These are phyloP conservation scores for Geoglossum cookeanum DNA, from an alignment of 2,329 filamentous ascomycete species.

Conservation along the genomic window DNA sequence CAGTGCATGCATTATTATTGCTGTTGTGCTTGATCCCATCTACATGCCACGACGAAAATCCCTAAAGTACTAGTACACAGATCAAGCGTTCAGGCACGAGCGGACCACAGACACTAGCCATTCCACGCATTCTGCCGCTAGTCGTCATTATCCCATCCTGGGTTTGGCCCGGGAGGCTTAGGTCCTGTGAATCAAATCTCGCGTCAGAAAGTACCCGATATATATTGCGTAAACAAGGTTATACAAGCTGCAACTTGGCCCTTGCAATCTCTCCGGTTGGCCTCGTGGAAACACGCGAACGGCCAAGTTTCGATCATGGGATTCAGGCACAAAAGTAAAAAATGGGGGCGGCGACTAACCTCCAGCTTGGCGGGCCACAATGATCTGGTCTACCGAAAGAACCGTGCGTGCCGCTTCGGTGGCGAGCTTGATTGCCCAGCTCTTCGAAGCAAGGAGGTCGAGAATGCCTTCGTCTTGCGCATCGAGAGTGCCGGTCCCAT, in stretches of 20 bases:
- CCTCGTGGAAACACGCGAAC: not conserved
- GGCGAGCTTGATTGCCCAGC: conserved; percentile 92
- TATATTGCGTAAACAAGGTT: not conserved
- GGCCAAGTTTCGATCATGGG: not conserved
- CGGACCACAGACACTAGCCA: no score
- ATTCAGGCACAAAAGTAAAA: not conserved
- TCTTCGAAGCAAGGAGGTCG: conserved; percentile 79
- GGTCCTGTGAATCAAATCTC: conserved; percentile 31
- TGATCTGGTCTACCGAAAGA: conserved; percentile 94
- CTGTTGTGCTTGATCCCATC: not conserved
- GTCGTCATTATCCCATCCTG: conserved; percentile 51
- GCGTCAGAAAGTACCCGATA: not conserved
- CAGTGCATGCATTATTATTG: not conserved
- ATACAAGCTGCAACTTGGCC: not conserved
- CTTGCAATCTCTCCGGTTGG: not conserved
- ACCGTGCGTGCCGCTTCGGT: conserved; percentile 90
- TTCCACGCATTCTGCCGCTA: not conserved
- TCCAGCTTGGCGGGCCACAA: conserved; percentile 90
- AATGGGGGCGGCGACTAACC: conserved; percentile 18
- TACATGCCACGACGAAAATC: not conserved
- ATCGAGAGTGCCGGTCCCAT: conserved; percentile 65
- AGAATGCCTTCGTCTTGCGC: conserved; percentile 76
- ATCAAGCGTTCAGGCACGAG: conserved; percentile 1
- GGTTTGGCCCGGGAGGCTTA: conserved; percentile 88
- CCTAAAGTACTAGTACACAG: conserved; percentile 1